A percentile compares a stretch with the other conserved stretches of the same genome.
These are phyloP conservation scores for Samsoniella hepiali DNA, from an alignment of 2,329 filamentous ascomycete genomes.

Conservation along the genomic window DNA sequence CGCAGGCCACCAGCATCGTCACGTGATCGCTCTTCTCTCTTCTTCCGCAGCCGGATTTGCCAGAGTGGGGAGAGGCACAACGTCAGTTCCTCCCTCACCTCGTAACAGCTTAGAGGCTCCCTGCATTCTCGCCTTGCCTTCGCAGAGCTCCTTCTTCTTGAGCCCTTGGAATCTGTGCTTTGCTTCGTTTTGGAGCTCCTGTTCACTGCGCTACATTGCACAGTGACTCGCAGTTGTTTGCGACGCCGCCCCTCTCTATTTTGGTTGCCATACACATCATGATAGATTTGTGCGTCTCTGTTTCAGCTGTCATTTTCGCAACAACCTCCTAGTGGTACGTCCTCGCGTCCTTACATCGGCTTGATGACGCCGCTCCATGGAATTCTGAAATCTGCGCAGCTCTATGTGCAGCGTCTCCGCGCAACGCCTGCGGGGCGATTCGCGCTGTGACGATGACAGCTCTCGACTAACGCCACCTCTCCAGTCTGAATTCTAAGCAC, in stretches of 20 bases:
- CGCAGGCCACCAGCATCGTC: background rate
- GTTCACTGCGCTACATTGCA: background rate
- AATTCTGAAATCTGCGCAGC: background rate
- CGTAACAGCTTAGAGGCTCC: slow-evolving; percentile 7
- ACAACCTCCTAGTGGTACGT: slow-evolving; percentile 43
- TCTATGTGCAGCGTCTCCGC: background rate
- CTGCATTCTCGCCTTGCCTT: background rate
- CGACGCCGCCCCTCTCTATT: slow-evolving; percentile 9
- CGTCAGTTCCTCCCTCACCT: slow-evolving; percentile 19
- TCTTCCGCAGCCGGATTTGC: slow-evolving; percentile 10
- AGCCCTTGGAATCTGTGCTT: background rate
- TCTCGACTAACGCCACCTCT: background rate
- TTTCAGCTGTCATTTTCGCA: slow-evolving; percentile 29
- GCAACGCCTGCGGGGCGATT: background rate
- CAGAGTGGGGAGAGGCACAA: slow-evolving; percentile 12
- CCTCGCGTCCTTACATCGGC: background rate
- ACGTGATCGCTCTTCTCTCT: slow-evolving; percentile 1
- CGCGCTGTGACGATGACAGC: background rate
- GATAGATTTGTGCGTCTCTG: slow-evolving; percentile 38
- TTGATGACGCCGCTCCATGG: too few species aligned
- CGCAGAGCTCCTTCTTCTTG: background rate
- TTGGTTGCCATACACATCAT: slow-evolving; percentile 35
- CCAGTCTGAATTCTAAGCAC: slow-evolving; percentile 18
- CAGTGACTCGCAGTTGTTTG: slow-evolving; percentile 3
- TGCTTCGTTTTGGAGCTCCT: background rate